Conservation (phyloP, 2,329 filamentous ascomycete genomes). For the Exophiala sp. region DNA sequence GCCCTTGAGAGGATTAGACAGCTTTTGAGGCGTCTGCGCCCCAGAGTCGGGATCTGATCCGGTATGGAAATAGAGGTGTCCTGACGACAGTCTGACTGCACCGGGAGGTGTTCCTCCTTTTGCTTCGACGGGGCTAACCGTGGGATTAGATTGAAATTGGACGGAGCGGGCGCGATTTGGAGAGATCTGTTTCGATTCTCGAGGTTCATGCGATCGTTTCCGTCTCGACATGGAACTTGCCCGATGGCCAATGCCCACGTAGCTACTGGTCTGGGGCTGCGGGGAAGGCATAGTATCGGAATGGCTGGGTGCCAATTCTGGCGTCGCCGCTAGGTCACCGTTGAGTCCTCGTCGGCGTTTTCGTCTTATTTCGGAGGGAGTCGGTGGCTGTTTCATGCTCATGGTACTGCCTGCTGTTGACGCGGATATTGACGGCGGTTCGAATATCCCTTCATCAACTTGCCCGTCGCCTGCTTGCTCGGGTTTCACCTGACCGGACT, state of each 20-base stretch:
- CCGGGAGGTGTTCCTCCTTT: background rate
- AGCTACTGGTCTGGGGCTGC: conserved; percentile 7
- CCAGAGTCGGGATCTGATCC: background rate
- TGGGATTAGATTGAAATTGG: conserved; percentile 13
- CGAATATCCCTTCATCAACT: background rate
- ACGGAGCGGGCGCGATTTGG: conserved; percentile 9
- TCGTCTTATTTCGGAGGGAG: conserved; percentile 19
- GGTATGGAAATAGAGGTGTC: background rate
- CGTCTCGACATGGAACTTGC: conserved; percentile 10
- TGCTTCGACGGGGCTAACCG: background rate
- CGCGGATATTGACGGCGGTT: background rate
- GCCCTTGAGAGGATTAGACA: conserved; percentile 51
- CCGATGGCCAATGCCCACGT: conserved; percentile 15
- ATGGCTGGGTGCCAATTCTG: conserved; percentile 11
- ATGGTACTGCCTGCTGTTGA: conserved; percentile 8
- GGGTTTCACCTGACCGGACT: background rate
- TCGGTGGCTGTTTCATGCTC: conserved; percentile 23
- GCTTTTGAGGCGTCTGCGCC: conserved; percentile 6
- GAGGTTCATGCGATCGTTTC: conserved; percentile 16
- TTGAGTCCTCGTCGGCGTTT: conserved; percentile 40
- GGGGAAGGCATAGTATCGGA: conserved; percentile 16
- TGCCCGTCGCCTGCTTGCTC: conserved; percentile 1
- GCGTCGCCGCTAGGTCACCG: conserved; percentile 21
- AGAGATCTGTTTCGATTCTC: background rate
- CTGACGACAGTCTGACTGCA: background rate